These are phyloP conservation scores for Hericium coralloides DNA, from an alignment of 768 basidiomycete genomes.

Conservation along the genomic window DNA sequence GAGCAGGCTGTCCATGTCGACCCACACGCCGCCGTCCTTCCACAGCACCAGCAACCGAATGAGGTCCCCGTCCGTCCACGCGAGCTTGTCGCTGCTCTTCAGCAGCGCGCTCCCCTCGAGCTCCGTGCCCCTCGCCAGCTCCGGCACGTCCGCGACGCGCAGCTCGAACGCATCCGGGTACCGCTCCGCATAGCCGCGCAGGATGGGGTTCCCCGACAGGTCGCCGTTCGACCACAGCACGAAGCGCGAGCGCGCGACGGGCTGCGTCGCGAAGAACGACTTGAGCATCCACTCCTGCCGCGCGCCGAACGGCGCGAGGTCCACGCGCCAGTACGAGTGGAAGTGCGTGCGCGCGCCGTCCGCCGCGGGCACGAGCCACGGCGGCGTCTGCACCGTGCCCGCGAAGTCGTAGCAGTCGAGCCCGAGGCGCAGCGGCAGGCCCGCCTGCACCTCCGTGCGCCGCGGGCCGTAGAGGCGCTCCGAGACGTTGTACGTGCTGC, in stretches of 20 bases:
- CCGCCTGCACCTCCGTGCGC: slow-evolving; percentile 67
- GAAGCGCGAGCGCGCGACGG: slow-evolving; percentile 49
- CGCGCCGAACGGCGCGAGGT: slow-evolving; percentile 71
- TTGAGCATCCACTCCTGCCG: slow-evolving; percentile 89
- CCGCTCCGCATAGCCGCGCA: slow-evolving; percentile 46
- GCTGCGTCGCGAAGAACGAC: slow-evolving; percentile 91
- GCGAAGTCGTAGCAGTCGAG: slow-evolving; percentile 92
- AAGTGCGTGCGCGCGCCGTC: slow-evolving; percentile 46
- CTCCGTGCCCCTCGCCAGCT: slow-evolving; percentile 66
- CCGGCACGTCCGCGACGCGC: slow-evolving; percentile 54
- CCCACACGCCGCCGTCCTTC: slow-evolving; percentile 89
- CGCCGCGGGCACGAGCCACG: background rate
- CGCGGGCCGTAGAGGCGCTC: slow-evolving; percentile 52
- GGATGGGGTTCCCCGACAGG: slow-evolving; percentile 42
- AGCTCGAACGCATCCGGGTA: slow-evolving; percentile 71
- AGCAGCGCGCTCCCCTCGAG: slow-evolving; percentile 60
- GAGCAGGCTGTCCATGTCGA: slow-evolving; percentile 94
- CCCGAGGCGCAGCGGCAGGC: slow-evolving; percentile 66
- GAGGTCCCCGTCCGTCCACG: slow-evolving; percentile 94
- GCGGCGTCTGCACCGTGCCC: slow-evolving; percentile 48
- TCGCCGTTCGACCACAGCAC: slow-evolving; percentile 93
- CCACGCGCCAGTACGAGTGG: slow-evolving; percentile 93
- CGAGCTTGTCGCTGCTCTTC: slow-evolving; percentile 58
- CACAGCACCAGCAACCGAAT: slow-evolving; percentile 83
- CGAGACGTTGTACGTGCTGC: slow-evolving; percentile 60